These are phyloP conservation scores for Podila epigama DNA, from an alignment of 192 early-diverging fungal species.

Conservation along the genomic window DNA sequence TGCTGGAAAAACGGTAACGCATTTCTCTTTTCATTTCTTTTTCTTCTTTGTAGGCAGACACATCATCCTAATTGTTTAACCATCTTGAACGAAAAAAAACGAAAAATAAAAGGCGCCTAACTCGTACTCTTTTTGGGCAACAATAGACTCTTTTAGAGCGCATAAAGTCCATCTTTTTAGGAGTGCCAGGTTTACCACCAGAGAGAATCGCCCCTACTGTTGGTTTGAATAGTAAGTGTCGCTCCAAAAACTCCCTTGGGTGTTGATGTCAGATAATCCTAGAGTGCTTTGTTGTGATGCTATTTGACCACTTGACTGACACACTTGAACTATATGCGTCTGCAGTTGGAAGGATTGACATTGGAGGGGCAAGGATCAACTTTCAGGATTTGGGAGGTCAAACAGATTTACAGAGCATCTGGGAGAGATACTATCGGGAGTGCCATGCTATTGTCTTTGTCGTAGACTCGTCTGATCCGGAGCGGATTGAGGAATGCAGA, in stretches of 20 bases:
- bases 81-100: background rate
- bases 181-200: conserved; percentile 74
- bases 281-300: too few species aligned
- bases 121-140: background rate
- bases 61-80: background rate
- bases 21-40: conserved; percentile 3
- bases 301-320: too few species aligned
- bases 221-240: conserved; percentile 84
- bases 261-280: too few species aligned
- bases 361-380: conserved; percentile 74
- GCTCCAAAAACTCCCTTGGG: too few species aligned
- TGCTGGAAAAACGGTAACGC: conserved; percentile 91
- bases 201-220: conserved; percentile 96
- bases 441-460: conserved; percentile 95
- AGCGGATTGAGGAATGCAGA: conserved; percentile 83
- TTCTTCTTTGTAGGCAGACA: background rate
- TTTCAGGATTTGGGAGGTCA: conserved; percentile 98
- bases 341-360: conserved; percentile 82
- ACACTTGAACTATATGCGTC: too few species aligned
- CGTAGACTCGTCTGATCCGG: conserved; percentile 83
- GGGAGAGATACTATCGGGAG: conserved; percentile 94
- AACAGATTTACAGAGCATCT: conserved; percentile 84
- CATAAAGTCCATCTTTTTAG: conserved; percentile 84
- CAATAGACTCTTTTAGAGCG: conserved; percentile 88
- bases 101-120: background rate